Conservation (phyloP, 305 asterid genomes). For the Solanum hybrid region DNA sequence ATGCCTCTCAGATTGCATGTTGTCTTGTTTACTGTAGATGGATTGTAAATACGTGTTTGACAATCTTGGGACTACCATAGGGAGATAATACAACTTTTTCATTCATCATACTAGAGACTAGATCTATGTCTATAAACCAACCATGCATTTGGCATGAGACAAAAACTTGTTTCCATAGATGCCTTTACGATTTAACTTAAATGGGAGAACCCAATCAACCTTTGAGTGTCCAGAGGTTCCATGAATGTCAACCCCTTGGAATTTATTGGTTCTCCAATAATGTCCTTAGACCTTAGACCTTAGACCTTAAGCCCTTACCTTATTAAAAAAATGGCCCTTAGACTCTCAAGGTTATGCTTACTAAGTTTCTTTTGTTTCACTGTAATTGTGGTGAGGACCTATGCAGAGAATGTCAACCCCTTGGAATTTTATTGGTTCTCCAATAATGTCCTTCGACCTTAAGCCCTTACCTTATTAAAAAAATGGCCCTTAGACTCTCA, state of each 20-base stretch:
- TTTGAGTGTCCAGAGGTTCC: not conserved
- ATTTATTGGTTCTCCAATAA: not conserved
- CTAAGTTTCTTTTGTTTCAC: not conserved
- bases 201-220: not conserved
- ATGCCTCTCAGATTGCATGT: constrained; percentile 1
- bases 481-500: not conserved
- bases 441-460: not conserved
- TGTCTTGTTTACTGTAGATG: not conserved
- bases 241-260: not conserved
- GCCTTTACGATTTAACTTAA: not conserved
- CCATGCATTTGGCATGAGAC: not conserved
- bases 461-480: not conserved
- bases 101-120: not conserved
- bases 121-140: not conserved
- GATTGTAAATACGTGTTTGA: not conserved
- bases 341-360: not conserved
- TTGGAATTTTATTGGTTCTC: not conserved
- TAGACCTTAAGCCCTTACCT: not conserved
- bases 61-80: not conserved
- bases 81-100: not conserved
- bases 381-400: not conserved
- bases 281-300: not conserved
- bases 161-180: not conserved
- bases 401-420: not conserved
- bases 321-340: not conserved